Percentiles rank a stretch among this genome's conserved stretches.
Evolutionary conservation across 2,329 filamentous ascomycete species (phyloP).

Genomic region (Hypoxylon sp.): DNA sequence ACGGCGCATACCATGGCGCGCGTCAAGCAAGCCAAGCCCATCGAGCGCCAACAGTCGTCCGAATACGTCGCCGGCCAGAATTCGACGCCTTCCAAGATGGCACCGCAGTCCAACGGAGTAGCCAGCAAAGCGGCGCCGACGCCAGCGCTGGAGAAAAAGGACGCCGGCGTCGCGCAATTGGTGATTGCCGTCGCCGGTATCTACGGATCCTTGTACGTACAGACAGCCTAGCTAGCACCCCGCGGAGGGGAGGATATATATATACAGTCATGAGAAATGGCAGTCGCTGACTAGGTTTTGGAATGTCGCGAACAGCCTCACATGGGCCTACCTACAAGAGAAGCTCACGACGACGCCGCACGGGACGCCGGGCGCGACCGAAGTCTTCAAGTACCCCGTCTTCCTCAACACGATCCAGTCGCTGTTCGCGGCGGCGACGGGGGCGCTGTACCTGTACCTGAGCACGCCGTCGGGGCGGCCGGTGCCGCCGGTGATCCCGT

Average conservation of each 20-base stretch:
- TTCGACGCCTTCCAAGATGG: conserved; percentile 39
- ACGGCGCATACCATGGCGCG: conserved; percentile 66
- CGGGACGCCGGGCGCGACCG: conserved; percentile 66
- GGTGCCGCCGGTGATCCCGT: conserved; percentile 77
- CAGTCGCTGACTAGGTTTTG: not conserved
- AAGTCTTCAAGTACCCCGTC: conserved; percentile 91
- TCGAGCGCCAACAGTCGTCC: conserved; percentile 71
- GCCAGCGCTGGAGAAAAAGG: conserved; percentile 48
- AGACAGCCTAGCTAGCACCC: not conserved
- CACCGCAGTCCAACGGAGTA: conserved; percentile 39
- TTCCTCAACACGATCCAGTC: conserved; percentile 98
- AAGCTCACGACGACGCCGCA: conserved; percentile 94
- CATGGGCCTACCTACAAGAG: conserved; percentile 96
- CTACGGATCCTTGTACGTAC: conserved; percentile 89
- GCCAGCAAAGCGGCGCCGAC: conserved; percentile 17
- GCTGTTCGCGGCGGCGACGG: conserved; percentile 82
- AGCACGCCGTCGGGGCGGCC: conserved; percentile 63
- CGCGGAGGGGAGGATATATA: not conserved
- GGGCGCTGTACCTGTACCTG: conserved; percentile 78
- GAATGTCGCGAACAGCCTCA: conserved; percentile 65
- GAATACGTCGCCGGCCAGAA: conserved; percentile 61
- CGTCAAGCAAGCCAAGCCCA: conserved; percentile 71
- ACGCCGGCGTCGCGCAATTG: conserved; percentile 76
- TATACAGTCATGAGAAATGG: not conserved
- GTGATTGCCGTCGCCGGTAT: conserved; percentile 91